Conservation (phyloP, 257 asterid species). For the Solanum stenotomum region DNA sequence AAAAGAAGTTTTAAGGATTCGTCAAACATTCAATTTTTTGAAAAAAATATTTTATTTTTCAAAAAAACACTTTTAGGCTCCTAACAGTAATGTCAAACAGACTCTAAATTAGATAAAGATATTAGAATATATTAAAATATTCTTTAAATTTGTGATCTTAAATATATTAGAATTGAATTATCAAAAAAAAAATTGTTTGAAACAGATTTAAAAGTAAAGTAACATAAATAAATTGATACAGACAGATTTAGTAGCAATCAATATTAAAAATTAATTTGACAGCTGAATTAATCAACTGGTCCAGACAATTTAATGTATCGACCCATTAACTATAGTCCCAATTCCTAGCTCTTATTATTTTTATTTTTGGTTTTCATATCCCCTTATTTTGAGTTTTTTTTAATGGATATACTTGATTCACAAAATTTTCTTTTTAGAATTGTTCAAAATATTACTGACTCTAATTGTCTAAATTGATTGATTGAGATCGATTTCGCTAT, state of each 20-base stretch:
- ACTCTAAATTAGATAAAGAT: too few species aligned
- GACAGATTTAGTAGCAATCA: background rate
- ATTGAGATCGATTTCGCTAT: background rate
- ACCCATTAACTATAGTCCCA: background rate
- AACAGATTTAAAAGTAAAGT: background rate
- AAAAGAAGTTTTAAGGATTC: too few species aligned
- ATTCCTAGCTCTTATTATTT: background rate
- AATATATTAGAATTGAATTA: too few species aligned
- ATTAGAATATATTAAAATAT: too few species aligned
- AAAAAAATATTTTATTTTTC: too few species aligned
- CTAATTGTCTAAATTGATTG: background rate
- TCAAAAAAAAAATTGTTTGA: too few species aligned
- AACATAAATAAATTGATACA: too few species aligned
- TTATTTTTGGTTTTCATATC: background rate
- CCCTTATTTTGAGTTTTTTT: background rate
- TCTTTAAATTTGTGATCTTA: too few species aligned
- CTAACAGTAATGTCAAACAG: too few species aligned
- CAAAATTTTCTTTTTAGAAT: background rate
- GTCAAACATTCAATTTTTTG: too few species aligned
- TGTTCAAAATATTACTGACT: background rate
- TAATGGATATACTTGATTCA: too few species aligned
- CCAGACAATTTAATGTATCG: background rate
- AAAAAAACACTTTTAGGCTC: too few species aligned
- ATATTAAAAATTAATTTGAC: background rate
- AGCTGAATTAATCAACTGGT: background rate